Base-by-base conservation (phyloP, 768 basidiomycete species). In the Lenzites betulinus region DNA sequence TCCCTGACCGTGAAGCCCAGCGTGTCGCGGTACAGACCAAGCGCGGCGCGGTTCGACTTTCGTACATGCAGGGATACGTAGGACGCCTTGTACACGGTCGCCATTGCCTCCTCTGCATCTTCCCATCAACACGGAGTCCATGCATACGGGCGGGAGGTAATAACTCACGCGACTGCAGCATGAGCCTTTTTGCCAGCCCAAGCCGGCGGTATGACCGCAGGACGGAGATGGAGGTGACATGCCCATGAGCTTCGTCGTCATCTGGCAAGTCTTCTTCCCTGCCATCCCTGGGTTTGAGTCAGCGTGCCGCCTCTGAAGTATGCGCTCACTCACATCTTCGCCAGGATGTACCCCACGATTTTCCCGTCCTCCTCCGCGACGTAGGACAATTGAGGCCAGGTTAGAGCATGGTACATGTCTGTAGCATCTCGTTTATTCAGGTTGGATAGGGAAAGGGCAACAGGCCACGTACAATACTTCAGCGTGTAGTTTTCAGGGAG, bases 151-250 rank as follows among this genome's bases (percentile, higher is more conserved):
- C 30, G 11, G 30, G 30, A 33, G 30, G 33, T 44, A 36, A 22
- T 16, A 1, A 49, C 94, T 66, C 68, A 97, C 95, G 95, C 50
- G 93, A 92, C 38, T 93, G 87, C 20, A 93, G 67, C 95, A 98
- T 98, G 28, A 98, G 78, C 70, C 93, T 93, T 76, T 95, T 95
- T 16, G 95, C 95, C 2, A 98, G 74, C 8, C 96, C 95, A 7
- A 97, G 79, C n/a, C 95, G 83, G 44, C 95, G 81, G 70, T 97
- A 93, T 15, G 92, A 87, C 60, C 95, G 82, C 35, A 98, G 77
- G 2, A 98, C 95, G 0, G 94, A 96, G 69, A 98, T 98, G 5
- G 95, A 97, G 15, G 95, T 98, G 69, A 98, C 92, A 69, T 98
- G 95, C 0, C 95, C 95, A 64, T 95, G 90, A 0, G 84, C 79